Evolutionary conservation across 148 eudicot species (phyloP).

Genomic region (Spergularia bocconei): DNA sequence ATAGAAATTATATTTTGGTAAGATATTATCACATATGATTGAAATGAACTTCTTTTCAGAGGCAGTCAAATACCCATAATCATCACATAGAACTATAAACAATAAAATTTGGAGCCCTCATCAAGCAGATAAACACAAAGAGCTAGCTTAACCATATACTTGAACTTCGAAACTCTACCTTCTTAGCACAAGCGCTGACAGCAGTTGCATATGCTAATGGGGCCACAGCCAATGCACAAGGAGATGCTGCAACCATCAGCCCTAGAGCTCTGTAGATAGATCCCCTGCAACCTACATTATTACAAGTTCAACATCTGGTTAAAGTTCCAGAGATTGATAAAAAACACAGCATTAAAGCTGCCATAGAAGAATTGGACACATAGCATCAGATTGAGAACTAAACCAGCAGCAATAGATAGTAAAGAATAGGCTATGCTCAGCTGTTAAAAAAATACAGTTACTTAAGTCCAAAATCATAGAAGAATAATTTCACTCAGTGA

Average conservation of each 20-base stretch:
- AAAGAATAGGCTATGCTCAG: constrained; percentile 4
- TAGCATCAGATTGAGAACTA: background rate
- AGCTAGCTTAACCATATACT: constrained; percentile 2
- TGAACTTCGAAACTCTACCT: constrained; percentile 43
- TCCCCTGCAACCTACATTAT: constrained; percentile 83
- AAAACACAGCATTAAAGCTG: background rate
- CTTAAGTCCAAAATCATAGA: background rate
- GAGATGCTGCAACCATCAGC: constrained; percentile 98
- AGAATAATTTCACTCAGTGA: constrained; percentile 7
- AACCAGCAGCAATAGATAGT: background rate
- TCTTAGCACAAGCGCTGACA: constrained; percentile 89
- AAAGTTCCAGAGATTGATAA: background rate
- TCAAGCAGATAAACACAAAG: background rate
- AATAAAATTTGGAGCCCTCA: background rate
- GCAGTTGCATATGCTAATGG: constrained; percentile 95
- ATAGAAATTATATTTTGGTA: too few species aligned
- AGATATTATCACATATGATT: too few species aligned
- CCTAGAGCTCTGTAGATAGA: constrained; percentile 94
- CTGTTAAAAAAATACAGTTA: background rate
- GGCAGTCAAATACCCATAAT: background rate
- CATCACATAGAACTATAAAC: background rate
- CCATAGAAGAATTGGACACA: background rate
- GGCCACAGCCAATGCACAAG: constrained; percentile 98
- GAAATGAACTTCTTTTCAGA: background rate
- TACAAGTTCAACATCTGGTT: constrained; percentile 13